Evolutionary conservation across 2,329 filamentous ascomycete genomes (phyloP).

Genomic region (Fusarium sp.): DNA sequence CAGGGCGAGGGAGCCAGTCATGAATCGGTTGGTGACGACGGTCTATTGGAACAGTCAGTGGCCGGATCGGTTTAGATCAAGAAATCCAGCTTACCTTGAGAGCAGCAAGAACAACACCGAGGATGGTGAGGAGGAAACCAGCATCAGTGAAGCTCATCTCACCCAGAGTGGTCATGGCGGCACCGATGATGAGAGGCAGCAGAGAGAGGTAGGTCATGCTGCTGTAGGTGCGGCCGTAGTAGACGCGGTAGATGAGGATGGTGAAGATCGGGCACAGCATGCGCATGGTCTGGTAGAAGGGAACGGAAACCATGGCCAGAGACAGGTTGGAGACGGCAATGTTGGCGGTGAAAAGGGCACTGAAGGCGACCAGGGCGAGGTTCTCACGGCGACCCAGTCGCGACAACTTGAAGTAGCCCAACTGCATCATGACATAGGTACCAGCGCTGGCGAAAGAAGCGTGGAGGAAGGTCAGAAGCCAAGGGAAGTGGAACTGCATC

Average conservation of each 20-base stretch:
- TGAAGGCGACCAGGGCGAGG: constrained; percentile 68
- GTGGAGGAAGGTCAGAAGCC: constrained; percentile 70
- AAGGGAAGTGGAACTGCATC: constrained; percentile 67
- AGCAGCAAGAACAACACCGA: constrained; percentile 66
- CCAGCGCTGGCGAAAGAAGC: constrained; percentile 68
- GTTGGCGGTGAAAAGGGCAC: constrained; percentile 71
- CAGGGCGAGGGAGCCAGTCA: constrained; percentile 70
- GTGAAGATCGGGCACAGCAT: constrained; percentile 72
- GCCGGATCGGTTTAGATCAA: background rate
- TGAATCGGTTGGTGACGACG: constrained; percentile 72
- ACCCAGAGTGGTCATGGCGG: constrained; percentile 69
- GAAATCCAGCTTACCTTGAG: constrained; percentile 58
- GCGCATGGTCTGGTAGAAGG: constrained; percentile 74
- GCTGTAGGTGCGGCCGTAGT: constrained; percentile 67
- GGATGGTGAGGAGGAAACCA: constrained; percentile 66
- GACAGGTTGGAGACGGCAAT: constrained; percentile 74
- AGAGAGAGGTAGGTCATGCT: constrained; percentile 69
- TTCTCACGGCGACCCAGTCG: constrained; percentile 65
- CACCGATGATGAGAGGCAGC: constrained; percentile 70
- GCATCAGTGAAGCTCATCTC: constrained; percentile 72
- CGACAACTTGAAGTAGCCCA: constrained; percentile 65
- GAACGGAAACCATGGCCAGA: constrained; percentile 71
- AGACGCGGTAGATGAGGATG: constrained; percentile 69
- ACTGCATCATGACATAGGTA: constrained; percentile 63
- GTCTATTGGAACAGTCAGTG: constrained; percentile 54